These are phyloP conservation scores for Intubia oerlemansii DNA, from an alignment of 2,329 filamentous ascomycete species.

Conservation along the genomic window DNA sequence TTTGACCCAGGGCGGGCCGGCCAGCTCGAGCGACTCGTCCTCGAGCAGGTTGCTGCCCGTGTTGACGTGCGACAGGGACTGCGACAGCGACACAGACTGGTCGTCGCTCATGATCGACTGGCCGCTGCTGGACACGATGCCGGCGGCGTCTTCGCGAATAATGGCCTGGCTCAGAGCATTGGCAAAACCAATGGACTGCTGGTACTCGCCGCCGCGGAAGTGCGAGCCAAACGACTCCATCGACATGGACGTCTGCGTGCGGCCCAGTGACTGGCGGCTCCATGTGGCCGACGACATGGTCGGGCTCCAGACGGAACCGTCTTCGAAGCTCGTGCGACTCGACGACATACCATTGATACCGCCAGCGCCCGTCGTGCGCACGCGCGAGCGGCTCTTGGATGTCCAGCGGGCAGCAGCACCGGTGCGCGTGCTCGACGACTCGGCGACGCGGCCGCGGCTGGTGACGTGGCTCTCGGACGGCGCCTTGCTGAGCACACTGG, in stretches of 20 bases:
- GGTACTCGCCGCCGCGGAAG: slow-evolving; percentile 47
- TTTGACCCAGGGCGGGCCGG: slow-evolving; percentile 94
- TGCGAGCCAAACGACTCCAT: slow-evolving; percentile 75
- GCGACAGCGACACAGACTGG: slow-evolving; percentile 11
- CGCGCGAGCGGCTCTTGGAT: slow-evolving; percentile 64
- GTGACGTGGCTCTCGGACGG: slow-evolving; percentile 63
- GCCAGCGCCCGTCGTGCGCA: slow-evolving; percentile 23
- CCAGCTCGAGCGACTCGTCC: slow-evolving; percentile 78
- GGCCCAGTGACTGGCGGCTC: slow-evolving; percentile 83
- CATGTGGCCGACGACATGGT: slow-evolving; percentile 70
- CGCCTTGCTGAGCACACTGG: slow-evolving; percentile 81
- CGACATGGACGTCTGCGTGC: slow-evolving; percentile 78
- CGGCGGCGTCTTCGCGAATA: slow-evolving; percentile 57
- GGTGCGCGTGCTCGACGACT: slow-evolving; percentile 22
- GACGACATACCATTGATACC: slow-evolving; percentile 54
- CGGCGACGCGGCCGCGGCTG: slow-evolving; percentile 46
- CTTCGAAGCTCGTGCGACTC: slow-evolving; percentile 84
- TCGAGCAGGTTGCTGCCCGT: slow-evolving; percentile 44
- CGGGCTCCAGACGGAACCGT: slow-evolving; percentile 83
- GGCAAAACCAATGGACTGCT: slow-evolving; percentile 92
- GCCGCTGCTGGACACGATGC: slow-evolving; percentile 15
- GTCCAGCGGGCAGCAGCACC: slow-evolving; percentile 49
- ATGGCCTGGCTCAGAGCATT: slow-evolving; percentile 94
- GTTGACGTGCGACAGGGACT: slow-evolving; percentile 13
- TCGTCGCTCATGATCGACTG: slow-evolving; percentile 21